phyloP scores from a whole-genome alignment of 139 green algal genomes.

The Chlorella sp. region DNA sequence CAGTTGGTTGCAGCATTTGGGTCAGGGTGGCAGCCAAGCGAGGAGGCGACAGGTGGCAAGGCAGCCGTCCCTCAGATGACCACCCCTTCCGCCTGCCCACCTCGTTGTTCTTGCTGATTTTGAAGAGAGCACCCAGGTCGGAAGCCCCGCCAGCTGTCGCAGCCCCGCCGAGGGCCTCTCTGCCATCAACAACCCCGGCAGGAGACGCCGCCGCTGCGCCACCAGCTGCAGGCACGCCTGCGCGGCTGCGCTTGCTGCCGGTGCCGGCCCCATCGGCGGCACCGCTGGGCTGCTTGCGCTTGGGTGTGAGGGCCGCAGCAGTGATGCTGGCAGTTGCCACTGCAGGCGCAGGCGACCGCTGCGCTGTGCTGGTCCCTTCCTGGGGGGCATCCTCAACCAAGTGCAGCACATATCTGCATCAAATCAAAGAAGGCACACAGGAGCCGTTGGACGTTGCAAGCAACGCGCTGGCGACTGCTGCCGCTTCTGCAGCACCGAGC shows the following conservation, averaged over 20 bases:
- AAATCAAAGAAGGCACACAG: neutral
- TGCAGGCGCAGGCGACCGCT: neutral
- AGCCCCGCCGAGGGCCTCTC: neutral
- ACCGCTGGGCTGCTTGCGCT: slow-evolving; percentile 18
- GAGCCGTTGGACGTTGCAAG: neutral
- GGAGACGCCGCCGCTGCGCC: neutral
- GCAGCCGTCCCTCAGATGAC: neutral
- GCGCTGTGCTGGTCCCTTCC: slow-evolving; percentile 2
- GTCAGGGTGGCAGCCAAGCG: too few species aligned
- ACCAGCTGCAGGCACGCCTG: neutral
- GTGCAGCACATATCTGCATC: slow-evolving; percentile 9
- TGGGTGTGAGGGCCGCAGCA: neutral
- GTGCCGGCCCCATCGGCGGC: neutral
- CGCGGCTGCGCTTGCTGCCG: slow-evolving; percentile 6
- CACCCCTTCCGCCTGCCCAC: neutral
- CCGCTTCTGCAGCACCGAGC: neutral
- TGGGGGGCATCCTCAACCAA: neutral
- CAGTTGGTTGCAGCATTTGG: too few species aligned
- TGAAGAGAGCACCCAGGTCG: neutral
- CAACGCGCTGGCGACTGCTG: neutral
- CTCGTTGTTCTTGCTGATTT: neutral
- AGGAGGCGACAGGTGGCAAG: neutral
- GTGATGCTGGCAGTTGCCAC: neutral
- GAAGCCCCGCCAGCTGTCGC: neutral
- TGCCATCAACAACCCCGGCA: neutral